Evolutionary conservation across 164 flowering plant genomes (phyloP), one percentile per base, ranked within the genome.

Genomic region (Tetrastigma voinierianum): DNA sequence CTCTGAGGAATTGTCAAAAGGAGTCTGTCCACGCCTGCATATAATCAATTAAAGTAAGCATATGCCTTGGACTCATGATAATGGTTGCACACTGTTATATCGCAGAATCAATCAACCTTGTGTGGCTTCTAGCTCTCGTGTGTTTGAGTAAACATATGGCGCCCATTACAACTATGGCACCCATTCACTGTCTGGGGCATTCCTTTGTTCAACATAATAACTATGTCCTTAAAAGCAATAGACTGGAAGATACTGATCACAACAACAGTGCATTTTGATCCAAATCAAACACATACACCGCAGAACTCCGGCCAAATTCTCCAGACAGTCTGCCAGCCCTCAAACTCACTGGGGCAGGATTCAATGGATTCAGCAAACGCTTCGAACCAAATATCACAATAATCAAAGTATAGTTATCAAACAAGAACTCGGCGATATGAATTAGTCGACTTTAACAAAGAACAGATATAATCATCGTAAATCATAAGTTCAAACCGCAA

Each of bases 11-110:
- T 12, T 98, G 99, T 14, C 99, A 76, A 96, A 96, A 40, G 99
- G 99, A 49, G 98, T 96, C 67, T 90, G 96, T 51, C 99, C 99
- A 46, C 89, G 73, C 76, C 98, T 93, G 98, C 99, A 93, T 1
- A 77, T 96, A 96, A 66, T 96, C 99, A 54, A 96, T 89, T 61
- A 90, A 52, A 46, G 97, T 90, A 48, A 45, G 72, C 64, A 90
- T 95, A 72, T 95, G 97, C 73, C 80, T 76, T 0, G 93, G 79
- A 71, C 97, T 93, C 99, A 93, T n/a, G 70, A 44, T 76, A 89
- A 55, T n/a, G n/a, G n/a, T n/a, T n/a, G n/a, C n/a, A n/a, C n/a
- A n/a, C n/a, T n/a, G n/a, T n/a, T n/a, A n/a, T n/a, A n/a, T n/a
- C n/a, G 99, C 46, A 96, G 69, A 48, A 96, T 86, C 0, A 93